Percentiles rank a stretch among this genome's conserved stretches.
Conservation (phyloP, 495 filamentous ascomycete species). For the Daldinia caldariorum region DNA sequence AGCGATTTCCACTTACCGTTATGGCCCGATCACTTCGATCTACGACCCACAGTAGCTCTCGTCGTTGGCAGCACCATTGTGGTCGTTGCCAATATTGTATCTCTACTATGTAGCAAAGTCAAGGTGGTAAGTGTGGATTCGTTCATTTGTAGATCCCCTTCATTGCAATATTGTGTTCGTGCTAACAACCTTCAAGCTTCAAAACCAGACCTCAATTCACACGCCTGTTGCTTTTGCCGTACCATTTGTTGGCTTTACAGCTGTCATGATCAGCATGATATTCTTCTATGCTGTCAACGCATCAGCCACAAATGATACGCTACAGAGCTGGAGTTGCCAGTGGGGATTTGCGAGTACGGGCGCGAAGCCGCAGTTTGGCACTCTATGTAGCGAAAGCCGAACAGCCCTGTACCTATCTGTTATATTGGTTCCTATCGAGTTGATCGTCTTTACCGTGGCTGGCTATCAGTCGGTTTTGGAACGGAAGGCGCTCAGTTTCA, state of each 20-base stretch:
- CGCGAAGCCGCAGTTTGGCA: slow-evolving; percentile 57
- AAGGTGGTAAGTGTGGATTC: slow-evolving; percentile 47
- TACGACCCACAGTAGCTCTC: slow-evolving; percentile 61
- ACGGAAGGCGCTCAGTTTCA: slow-evolving; percentile 44
- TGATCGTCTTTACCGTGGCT: slow-evolving; percentile 52
- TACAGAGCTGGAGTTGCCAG: slow-evolving; percentile 66
- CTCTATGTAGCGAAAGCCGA: slow-evolving; percentile 61
- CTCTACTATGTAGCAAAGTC: slow-evolving; percentile 56
- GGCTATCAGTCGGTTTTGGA: slow-evolving; percentile 54
- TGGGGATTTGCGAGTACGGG: slow-evolving; percentile 59
- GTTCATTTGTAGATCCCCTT: neutral
- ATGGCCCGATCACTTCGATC: slow-evolving; percentile 63
- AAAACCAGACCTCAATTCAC: slow-evolving; percentile 51
- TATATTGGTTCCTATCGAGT: slow-evolving; percentile 62
- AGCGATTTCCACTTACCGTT: slow-evolving; percentile 56
- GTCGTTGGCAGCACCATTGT: slow-evolving; percentile 58
- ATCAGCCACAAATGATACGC: slow-evolving; percentile 56
- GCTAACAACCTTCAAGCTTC: slow-evolving; percentile 51
- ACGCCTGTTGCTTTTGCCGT: slow-evolving; percentile 51
- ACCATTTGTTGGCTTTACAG: slow-evolving; percentile 56
- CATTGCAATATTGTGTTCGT: slow-evolving; percentile 16
- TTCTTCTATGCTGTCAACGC: slow-evolving; percentile 66
- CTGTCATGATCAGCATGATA: slow-evolving; percentile 59
- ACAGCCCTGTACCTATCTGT: slow-evolving; percentile 61
- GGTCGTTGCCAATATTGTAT: slow-evolving; percentile 53